Evolutionary conservation across 805 yeast species (phyloP).

Genomic region (Pichia membranifaciens): DNA sequence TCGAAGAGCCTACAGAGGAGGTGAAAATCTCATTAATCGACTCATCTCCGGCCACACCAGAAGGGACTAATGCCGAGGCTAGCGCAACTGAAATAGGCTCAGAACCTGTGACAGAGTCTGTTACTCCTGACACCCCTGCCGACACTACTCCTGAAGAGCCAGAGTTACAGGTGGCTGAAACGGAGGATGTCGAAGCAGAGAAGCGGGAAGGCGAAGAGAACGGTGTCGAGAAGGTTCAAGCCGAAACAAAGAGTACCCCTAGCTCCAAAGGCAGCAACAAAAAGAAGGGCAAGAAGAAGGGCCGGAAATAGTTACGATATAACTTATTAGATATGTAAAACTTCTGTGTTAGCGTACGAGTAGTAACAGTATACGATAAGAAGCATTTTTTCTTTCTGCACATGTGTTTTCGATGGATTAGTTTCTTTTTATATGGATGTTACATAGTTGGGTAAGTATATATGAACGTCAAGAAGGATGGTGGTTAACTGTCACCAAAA

Average conservation of each 20-base stretch:
- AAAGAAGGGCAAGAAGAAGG: conserved; percentile 31
- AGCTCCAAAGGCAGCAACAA: conserved; percentile 22
- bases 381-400: neutral
- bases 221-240: conserved; percentile 8
- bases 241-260: neutral
- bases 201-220: conserved; percentile 10
- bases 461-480: neutral
- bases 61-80: no score
- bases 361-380: neutral
- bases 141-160: neutral
- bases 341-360: neutral
- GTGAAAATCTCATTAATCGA: no score
- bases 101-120: no score
- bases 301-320: conserved; percentile 15
- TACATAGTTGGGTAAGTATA: no score
- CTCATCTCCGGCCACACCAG: no score
- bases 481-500: conserved; percentile 62
- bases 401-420: no score
- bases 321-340: no score
- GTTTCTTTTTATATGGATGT: no score
- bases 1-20: no score
- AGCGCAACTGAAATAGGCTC: no score
- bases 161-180: neutral
- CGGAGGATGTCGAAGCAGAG: neutral
- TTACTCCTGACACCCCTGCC: no score